These are phyloP conservation scores for Magnusiomyces suaveolens DNA, from an alignment of 1,139 yeast species.

Conservation along the genomic window DNA sequence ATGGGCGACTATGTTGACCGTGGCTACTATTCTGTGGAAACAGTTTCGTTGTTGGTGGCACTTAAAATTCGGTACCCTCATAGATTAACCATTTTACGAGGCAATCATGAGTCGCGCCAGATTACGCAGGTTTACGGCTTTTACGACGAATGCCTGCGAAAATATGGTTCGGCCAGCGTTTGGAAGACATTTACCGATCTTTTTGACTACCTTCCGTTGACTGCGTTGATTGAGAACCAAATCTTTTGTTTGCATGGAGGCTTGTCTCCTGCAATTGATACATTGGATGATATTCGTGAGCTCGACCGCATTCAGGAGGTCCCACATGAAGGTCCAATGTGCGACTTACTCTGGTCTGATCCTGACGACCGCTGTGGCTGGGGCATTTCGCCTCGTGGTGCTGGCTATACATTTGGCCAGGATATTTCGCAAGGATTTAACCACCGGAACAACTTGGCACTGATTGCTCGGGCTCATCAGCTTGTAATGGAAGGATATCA, in stretches of 20 bases:
- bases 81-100: constrained; percentile 85
- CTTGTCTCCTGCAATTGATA: constrained; percentile 82
- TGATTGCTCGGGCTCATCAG: constrained; percentile 96
- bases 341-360: constrained; percentile 94
- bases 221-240: constrained; percentile 76
- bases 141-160: constrained; percentile 92
- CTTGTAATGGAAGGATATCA: constrained; percentile 95
- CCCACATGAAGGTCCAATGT: constrained; percentile 99
- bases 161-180: constrained; percentile 90
- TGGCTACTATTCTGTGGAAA: constrained; percentile 91
- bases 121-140: constrained; percentile 97
- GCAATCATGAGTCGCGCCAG: constrained; percentile 95
- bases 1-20: constrained; percentile 95
- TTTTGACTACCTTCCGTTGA: constrained; percentile 88
- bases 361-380: constrained; percentile 95
- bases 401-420: constrained; percentile 90
- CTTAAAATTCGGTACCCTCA: constrained; percentile 90
- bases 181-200: constrained; percentile 75
- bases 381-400: constrained; percentile 98
- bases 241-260: constrained; percentile 97
- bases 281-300: constrained; percentile 79
- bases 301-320: constrained; percentile 93
- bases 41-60: constrained; percentile 65
- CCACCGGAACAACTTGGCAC: constrained; percentile 66
- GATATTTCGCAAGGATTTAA: constrained; percentile 78